These are phyloP conservation scores for Talaromyces atroroseus DNA, from an alignment of 2,329 filamentous ascomycete genomes.

Conservation along the genomic window DNA sequence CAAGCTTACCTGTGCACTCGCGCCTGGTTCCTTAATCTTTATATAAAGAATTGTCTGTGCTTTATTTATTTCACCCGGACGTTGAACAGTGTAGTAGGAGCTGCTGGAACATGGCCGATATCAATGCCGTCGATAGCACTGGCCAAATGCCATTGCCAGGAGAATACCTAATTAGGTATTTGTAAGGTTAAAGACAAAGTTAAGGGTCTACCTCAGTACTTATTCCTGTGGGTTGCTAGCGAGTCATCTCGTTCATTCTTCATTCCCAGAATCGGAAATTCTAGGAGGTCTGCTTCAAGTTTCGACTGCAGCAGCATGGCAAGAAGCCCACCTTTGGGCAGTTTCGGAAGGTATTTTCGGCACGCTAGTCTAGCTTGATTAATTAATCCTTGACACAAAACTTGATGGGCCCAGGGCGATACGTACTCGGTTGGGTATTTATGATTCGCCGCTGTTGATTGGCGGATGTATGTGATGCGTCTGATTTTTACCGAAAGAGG, in stretches of 20 bases:
- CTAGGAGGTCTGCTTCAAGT: slow-evolving; percentile 1
- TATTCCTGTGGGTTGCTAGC: not conserved
- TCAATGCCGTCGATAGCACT: too few relatives aligned
- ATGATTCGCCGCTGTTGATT: not conserved
- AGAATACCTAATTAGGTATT: too few relatives aligned
- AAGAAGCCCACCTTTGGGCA: not conserved
- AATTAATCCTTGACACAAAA: not conserved
- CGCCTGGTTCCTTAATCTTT: slow-evolving; percentile 4
- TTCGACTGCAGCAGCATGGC: not conserved
- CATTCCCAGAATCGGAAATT: slow-evolving; percentile 2
- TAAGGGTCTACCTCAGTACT: too few relatives aligned
- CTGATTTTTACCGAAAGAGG: not conserved
- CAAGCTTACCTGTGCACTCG: not conserved
- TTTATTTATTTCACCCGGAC: slow-evolving; percentile 1
- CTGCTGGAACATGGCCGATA: not conserved
- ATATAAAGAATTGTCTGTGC: too few relatives aligned
- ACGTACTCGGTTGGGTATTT: not conserved
- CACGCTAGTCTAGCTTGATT: not conserved
- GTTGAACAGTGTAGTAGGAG: not conserved
- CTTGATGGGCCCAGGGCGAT: not conserved
- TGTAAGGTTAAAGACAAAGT: too few relatives aligned
- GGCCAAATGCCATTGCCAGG: too few relatives aligned
- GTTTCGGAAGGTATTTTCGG: slow-evolving; percentile 5
- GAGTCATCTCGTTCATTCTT: not conserved
- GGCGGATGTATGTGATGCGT: not conserved